These are phyloP conservation scores for Aspergillus neotritici DNA, from an alignment of 2,329 filamentous ascomycete genomes.

Conservation along the genomic window DNA sequence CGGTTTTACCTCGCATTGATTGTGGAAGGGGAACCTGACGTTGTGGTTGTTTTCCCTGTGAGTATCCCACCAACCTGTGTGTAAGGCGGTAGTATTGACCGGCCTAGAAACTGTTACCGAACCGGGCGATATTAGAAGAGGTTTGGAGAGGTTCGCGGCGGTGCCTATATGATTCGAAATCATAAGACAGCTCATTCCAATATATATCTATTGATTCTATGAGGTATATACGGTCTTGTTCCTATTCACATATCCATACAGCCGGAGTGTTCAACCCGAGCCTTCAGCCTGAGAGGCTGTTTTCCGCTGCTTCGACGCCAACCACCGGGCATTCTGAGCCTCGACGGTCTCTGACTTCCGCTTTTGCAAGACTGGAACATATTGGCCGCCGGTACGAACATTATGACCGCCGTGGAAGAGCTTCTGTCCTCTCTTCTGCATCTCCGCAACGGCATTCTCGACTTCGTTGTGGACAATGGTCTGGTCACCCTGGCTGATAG, in stretches of 20 bases:
- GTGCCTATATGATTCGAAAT: slow-evolving; percentile 69
- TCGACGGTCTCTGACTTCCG: slow-evolving; percentile 54
- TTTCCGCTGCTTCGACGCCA: slow-evolving; percentile 46
- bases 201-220: background rate
- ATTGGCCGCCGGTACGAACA: slow-evolving; percentile 51
- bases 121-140: slow-evolving; percentile 68
- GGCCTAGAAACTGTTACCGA: slow-evolving; percentile 60
- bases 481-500: slow-evolving; percentile 41
- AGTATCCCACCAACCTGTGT: slow-evolving; percentile 18
- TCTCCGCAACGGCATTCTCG: slow-evolving; percentile 20
- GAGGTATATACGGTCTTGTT: slow-evolving; percentile 9
- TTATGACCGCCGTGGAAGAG: slow-evolving; percentile 56
- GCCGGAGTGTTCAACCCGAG: slow-evolving; percentile 2
- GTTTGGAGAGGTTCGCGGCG: slow-evolving; percentile 83
- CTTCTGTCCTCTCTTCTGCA: slow-evolving; percentile 40
- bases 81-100: slow-evolving; percentile 2
- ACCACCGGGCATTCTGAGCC: slow-evolving; percentile 58
- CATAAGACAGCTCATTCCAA: slow-evolving; percentile 25
- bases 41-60: slow-evolving; percentile 91
- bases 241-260: slow-evolving; percentile 9
- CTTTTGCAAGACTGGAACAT: slow-evolving; percentile 53
- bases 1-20: slow-evolving; percentile 84
- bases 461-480: slow-evolving; percentile 23
- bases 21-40: slow-evolving; percentile 78
- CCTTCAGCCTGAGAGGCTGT: slow-evolving; percentile 25